Base-by-base conservation (phyloP, 1,284 basidiomycete species). In the Megacollybia platyphylla region DNA sequence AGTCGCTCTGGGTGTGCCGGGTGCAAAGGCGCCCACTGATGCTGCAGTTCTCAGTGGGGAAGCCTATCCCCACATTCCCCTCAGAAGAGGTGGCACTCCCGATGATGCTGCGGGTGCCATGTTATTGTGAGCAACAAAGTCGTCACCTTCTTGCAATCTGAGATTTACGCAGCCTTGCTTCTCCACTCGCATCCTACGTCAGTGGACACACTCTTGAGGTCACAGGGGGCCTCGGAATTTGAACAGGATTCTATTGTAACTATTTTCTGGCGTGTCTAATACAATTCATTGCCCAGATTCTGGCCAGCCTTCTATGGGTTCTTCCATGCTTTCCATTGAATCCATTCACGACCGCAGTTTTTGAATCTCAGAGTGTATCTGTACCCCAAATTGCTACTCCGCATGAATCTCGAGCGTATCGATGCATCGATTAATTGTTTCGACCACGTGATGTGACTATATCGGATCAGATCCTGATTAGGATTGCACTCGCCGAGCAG, bases 181-280 rank as follows among this genome's bases (percentile, higher is more conserved):
- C 82, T 11, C 85, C 84, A 3, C 63, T 91, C 18, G 80, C 86
- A 5, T 77, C 80, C 5, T 91, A 85, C 55, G 78, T 91, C 41
- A 77, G 72, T 34, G 87, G 87, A 11, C 87, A 90, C 59, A 87
- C 82, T 11, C 66, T 91, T 36, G 85, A 87, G 57, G 82, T 83
- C 26, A 86, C 85, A 32, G 86, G 83, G 31, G 84, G 85, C 39
- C 67, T 68, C 46, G 79, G 81, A 37, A 86, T 86, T 44, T 85
- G 24, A 31, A 15, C 15, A 15, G 15, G 40, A 38, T 0, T 24
- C 20, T 24, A 24, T 24, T 24, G 20, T 24, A 24, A 24, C 20
- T 24, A 24, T 24, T 24, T 24, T 24, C 20, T 24, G 20, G 4
- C 5, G 20, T 24, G 11, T 11, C 36, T 38, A 18, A 11, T 17